Percentiles rank a stretch among this genome's conserved stretches.
Evolutionary conservation across 768 basidiomycete species (phyloP).

Genomic region (Lactifluus echinatus): DNA sequence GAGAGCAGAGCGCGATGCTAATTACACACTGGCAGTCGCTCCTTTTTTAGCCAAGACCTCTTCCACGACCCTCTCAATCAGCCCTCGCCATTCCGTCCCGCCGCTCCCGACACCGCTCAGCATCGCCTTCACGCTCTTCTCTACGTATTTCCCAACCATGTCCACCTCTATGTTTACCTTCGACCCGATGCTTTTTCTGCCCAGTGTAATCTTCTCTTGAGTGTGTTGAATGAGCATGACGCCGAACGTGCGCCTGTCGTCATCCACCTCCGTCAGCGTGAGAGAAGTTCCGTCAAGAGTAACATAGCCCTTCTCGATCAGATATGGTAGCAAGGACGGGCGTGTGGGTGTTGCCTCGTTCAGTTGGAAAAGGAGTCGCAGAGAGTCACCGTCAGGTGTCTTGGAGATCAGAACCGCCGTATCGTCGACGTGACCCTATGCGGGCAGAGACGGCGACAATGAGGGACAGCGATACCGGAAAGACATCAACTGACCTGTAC

Average conservation of each 20-base stretch:
- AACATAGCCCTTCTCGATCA: constrained; percentile 92
- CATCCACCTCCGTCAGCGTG: constrained; percentile 76
- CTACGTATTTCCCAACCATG: constrained; percentile 88
- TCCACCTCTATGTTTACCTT: constrained; percentile 95
- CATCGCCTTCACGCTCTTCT: constrained; percentile 69
- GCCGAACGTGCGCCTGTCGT: constrained; percentile 54
- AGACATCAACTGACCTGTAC: constrained; percentile 61
- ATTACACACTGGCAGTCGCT: constrained; percentile 10
- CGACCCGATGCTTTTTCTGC: constrained; percentile 62
- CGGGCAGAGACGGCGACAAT: not conserved
- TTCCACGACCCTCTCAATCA: constrained; percentile 54
- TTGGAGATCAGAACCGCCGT: constrained; percentile 69
- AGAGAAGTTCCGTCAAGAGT: constrained; percentile 92
- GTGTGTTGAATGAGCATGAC: constrained; percentile 97
- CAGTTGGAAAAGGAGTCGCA: constrained; percentile 76
- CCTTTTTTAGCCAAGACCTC: constrained; percentile 43
- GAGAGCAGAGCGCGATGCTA: not conserved
- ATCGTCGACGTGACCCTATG: constrained; percentile 86
- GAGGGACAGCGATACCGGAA: not conserved
- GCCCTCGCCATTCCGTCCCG: constrained; percentile 30
- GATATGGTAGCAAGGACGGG: constrained; percentile 64
- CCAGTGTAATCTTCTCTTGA: constrained; percentile 78
- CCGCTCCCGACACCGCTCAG: constrained; percentile 47
- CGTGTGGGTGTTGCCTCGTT: constrained; percentile 47
- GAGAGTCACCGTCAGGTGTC: constrained; percentile 74